Evolutionary conservation across 1,284 basidiomycete species (phyloP), one percentile per base, ranked within the genome.

Genomic region (Sanghuangporus weigelae): DNA sequence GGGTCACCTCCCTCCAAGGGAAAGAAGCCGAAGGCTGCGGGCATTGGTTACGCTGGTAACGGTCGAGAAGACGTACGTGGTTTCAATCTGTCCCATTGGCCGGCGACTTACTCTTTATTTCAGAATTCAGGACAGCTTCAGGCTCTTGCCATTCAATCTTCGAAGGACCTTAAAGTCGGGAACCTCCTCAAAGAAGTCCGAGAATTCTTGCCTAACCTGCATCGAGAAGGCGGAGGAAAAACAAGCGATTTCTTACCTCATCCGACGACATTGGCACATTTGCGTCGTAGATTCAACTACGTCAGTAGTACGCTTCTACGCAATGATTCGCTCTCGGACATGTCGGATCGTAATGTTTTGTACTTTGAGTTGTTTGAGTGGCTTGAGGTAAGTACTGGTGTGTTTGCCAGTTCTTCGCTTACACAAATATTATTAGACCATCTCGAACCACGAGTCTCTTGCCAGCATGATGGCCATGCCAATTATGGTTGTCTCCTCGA

Each of bases 391-490:
- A 68, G 78, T 64, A 7, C 31, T 39, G 54, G 26, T 26, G 57
- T 53, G 46, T 54, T 60, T 55, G 26, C 14, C 59, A 46, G n/a
- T 23, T 38, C 50, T 42, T 49, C 21, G 48, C 49, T 49, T 12
- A 49, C 40, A 16, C 7, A 46, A 63, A 38, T 60, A 64, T 53
- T 59, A 44, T 64, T 51, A 92, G 91, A 93, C 90, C 2, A 90
- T 96, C 48, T 93, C 93, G 7, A 89, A 87, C 69, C 93, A 96
- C 68, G 94, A 96, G 78, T 88, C 92, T 3, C 76, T 96, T 35
- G 92, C 93, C 2, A 92, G 90, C 68, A 95, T 96, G 90, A 92
- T 96, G 84, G 94, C 90, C 0, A 96, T 95, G 93, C 93, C 94
- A 1, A 93, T 93, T 71, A 96, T 96, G 93, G 85, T 90, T 2